Conservation (phyloP, 768 basidiomycete species). For the Gautieria morchelliformis region DNA sequence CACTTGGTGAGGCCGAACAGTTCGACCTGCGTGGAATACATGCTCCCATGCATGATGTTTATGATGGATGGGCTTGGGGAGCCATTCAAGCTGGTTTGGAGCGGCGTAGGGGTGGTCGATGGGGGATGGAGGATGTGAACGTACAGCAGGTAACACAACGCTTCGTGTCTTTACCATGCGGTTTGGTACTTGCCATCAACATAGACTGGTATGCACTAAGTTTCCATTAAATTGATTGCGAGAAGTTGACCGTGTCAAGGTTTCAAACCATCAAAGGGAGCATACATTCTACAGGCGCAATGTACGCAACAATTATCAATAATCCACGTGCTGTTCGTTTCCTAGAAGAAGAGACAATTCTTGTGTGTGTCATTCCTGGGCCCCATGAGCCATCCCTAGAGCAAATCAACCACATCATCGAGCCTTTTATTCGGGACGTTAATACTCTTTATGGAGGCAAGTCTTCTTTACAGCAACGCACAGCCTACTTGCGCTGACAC, state of each 20-base stretch:
- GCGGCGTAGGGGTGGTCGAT: slow-evolving; percentile 10
- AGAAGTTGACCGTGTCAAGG: slow-evolving; percentile 17
- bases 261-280: no score
- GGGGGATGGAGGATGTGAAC: slow-evolving; percentile 16
- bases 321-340: slow-evolving; percentile 14
- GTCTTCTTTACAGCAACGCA: no score
- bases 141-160: no score
- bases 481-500: neutral
- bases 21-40: slow-evolving; percentile 8
- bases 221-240: neutral
- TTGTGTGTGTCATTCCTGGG: slow-evolving; percentile 16
- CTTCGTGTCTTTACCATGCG: neutral
- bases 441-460: slow-evolving; percentile 11
- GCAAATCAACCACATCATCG: slow-evolving; percentile 11
- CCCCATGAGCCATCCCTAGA: slow-evolving; percentile 15
- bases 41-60: slow-evolving; percentile 15
- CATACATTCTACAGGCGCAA: slow-evolving; percentile 17
- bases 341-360: slow-evolving; percentile 16
- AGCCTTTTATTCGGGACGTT: slow-evolving; percentile 10
- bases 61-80: slow-evolving; percentile 21
- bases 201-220: slow-evolving; percentile 16
- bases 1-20: slow-evolving; percentile 5
- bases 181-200: slow-evolving; percentile 17
- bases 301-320: slow-evolving; percentile 17
- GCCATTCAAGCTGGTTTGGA: slow-evolving; percentile 16